A percentile compares a stretch with the other conserved stretches of the same genome.
These are phyloP conservation scores for Biscogniauxia sp. DNA, from an alignment of 2,329 filamentous ascomycete species.

Conservation along the genomic window DNA sequence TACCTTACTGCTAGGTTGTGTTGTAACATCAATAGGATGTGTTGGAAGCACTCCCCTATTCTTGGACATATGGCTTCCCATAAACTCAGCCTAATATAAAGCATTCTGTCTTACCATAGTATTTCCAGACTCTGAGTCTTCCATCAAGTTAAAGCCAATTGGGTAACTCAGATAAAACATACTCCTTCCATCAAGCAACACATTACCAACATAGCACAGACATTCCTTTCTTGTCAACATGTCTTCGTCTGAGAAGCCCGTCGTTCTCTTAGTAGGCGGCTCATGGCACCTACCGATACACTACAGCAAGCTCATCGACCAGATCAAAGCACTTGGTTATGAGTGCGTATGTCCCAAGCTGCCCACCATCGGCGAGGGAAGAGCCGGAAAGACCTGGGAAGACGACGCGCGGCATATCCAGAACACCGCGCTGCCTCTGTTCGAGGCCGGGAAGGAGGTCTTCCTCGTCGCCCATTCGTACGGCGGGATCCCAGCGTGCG, in stretches of 20 bases:
- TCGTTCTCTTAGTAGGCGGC: background rate
- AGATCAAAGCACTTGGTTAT: background rate
- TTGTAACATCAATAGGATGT: background rate
- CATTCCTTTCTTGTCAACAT: background rate
- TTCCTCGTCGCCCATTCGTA: constrained; percentile 5
- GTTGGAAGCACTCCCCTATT: background rate
- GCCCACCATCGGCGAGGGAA: background rate
- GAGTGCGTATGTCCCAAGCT: background rate
- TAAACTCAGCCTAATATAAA: background rate
- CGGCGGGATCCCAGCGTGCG: constrained; percentile 1
- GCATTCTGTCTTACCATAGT: background rate
- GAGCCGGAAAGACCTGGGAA: constrained; percentile 6
- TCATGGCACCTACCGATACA: constrained; percentile 1
- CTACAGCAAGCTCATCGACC: background rate
- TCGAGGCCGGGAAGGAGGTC: constrained; percentile 20
- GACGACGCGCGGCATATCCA: constrained; percentile 11
- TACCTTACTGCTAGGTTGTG: too few species aligned
- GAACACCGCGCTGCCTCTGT: constrained; percentile 4
- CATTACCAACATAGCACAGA: background rate
- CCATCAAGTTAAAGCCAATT: background rate
- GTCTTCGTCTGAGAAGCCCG: background rate
- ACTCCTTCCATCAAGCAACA: background rate
- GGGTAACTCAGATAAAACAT: background rate
- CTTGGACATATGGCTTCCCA: background rate
- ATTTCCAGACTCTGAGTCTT: background rate